Evolutionary conservation across 2,329 filamentous ascomycete species (phyloP), one percentile per base, ranked within the genome.

Genomic region (Tolypocladium cylindrosporum): DNA sequence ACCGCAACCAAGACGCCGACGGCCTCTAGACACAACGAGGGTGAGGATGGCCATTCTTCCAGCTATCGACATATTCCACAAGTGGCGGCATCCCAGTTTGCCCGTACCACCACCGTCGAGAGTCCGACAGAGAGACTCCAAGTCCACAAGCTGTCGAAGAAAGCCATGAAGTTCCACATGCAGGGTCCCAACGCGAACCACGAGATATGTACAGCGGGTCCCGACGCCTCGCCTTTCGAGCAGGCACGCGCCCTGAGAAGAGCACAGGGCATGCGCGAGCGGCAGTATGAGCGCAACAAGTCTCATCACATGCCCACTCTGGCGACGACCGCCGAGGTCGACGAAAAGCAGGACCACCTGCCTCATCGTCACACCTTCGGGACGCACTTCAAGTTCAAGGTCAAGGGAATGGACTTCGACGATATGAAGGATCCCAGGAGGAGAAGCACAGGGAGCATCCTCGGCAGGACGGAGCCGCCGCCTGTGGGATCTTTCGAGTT

Each of bases 1-100:
- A 50, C 43, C 11, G 52, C 11, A 6, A 48, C 52, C 51, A 61
- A 61, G 21, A 59, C 55, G 9, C 53, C 58, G 11, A 56, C 55
- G 4, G 55, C 45, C 52, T 64, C 65, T 53, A 57, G 57, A 42
- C 40, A 63, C 40, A 61, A 61, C 53, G 60, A 66, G 53, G 62
- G 64, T 19, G 56, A 58, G 11, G 51, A 48, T 27, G 50, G 31
- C 19, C 36, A 31, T n/a, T 55, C 54, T 21, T 31, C 55, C 16
- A 52, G 41, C 21, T 79, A 82, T 61, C 78, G 72, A 41, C 78
- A 85, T 62, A 69, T 83, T 2, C 83, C 83, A 16, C 73, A 75
- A 56, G 74, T 79, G 41, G 82, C 82, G 0, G 81, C 82, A 1
- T 66, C 75, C 14, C 80, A 84, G 58, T 85, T 85, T 64, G 71